Evolutionary conservation across 164 flowering plant genomes (phyloP).

Genomic region (Cinnamomum chago): DNA sequence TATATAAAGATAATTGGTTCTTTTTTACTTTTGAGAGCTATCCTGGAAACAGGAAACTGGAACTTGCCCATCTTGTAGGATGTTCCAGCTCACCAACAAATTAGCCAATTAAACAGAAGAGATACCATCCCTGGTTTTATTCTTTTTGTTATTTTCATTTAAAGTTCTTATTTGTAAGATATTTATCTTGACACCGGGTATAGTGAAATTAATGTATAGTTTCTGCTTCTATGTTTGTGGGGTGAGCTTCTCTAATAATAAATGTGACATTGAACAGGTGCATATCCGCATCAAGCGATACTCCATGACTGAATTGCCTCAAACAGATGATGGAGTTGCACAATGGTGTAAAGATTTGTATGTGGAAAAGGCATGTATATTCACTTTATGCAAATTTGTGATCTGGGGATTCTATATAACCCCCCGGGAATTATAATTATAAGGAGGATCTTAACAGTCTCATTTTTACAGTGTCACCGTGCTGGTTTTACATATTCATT

Average conservation of each 20-base stretch:
- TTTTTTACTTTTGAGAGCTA: too few relatives aligned
- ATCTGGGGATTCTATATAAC: neutral
- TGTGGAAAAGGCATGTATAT: constrained; percentile 60
- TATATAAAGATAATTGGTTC: too few relatives aligned
- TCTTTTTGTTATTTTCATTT: neutral
- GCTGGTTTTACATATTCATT: too few relatives aligned
- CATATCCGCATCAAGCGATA: constrained; percentile 77
- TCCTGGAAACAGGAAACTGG: too few relatives aligned
- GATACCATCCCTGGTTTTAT: neutral
- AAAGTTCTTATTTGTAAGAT: too few relatives aligned
- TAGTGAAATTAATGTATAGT: neutral
- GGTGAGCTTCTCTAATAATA: neutral
- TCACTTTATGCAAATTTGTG: neutral
- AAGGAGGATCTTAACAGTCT: too few relatives aligned
- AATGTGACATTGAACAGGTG: constrained; percentile 38
- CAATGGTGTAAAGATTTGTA: constrained; percentile 87
- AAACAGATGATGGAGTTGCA: constrained; percentile 61
- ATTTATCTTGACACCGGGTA: neutral
- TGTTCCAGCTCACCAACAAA: too few relatives aligned
- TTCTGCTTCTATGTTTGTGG: neutral
- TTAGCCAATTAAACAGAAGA: neutral
- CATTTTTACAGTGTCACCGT: too few relatives aligned
- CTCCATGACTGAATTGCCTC: constrained; percentile 66
- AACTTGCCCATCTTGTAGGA: too few relatives aligned
- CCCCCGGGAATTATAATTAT: neutral